Evolutionary conservation across 495 filamentous ascomycete species (phyloP), one percentile per base, ranked within the genome.

Genomic region (Penicillium silybi): DNA sequence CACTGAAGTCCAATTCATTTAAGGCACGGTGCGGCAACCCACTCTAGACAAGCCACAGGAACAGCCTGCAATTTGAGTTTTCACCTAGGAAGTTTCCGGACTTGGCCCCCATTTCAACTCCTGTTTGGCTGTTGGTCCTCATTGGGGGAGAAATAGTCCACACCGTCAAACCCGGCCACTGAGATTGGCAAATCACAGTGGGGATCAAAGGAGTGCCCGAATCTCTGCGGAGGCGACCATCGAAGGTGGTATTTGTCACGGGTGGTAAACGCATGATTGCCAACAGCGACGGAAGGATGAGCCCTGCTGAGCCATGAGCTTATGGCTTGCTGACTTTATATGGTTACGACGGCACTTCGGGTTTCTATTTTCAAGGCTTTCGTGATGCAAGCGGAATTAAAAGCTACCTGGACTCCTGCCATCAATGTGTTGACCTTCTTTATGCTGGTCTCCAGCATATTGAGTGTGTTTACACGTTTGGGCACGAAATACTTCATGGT

Each of bases 371-470:
- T 16, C 17, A 38, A 27, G 4, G n/a, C 20, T 1, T 23, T 11
- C 44, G 32, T 18, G 4, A 58, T 58, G 55, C 27, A 34, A 11
- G 50, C 55, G 13, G 55, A 58, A n/a, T 50, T 58, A 34, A 42
- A 44, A 20, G 43, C 54, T 4, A 58, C 55, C 3, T 58, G 55
- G 55, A 58, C 55, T 3, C 55, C 55, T 5, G 50, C 50, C n/a
- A 35, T 58, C 34, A 58, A 58, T 41, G 42, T 58, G 17, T 29
- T 58, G 18, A 58, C 55, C n/a, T 54, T 46, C 46, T 58, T 58
- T 19, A 58, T 58, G 55, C 46, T 58, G 34, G 51, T 58, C 16
- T 50, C 55, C 5, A 25, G 46, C 7, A 58, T 54, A 25, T 19
- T 58, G 42, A 58, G 55, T n/a, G 55, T 58, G 11, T 46, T 54